Conservation (phyloP, 2,329 filamentous ascomycete genomes). For the Xylaria sp. region DNA sequence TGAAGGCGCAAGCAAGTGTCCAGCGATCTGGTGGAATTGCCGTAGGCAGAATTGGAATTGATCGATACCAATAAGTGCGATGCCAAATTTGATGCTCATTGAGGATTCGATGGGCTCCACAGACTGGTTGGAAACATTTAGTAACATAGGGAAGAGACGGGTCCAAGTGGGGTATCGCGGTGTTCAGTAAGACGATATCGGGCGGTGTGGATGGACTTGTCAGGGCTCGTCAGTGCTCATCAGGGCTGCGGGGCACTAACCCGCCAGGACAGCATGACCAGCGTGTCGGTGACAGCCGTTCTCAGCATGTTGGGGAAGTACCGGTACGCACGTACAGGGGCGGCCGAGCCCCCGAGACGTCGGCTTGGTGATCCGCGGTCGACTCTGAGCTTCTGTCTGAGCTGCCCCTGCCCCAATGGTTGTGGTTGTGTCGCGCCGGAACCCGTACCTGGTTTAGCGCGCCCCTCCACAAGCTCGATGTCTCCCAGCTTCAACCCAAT, state of each 20-base stretch:
- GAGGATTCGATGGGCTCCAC: constrained; percentile 13
- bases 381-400: constrained; percentile 5
- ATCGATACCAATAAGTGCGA: constrained; percentile 5
- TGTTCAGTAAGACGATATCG: constrained; percentile 24
- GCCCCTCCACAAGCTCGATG: constrained; percentile 32
- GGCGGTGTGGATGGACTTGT: constrained; percentile 24
- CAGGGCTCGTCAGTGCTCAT: too few relatives aligned
- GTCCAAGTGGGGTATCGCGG: constrained; percentile 10
- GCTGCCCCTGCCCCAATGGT: constrained; percentile 40
- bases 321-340: too few relatives aligned
- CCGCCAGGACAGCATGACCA: constrained; percentile 7
- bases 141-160: constrained; percentile 25
- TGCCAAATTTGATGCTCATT: constrained; percentile 16
- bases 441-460: constrained; percentile 34
- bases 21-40: background rate
- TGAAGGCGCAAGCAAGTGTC: background rate
- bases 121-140: too few relatives aligned
- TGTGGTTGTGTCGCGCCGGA: constrained; percentile 31
- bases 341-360: background rate
- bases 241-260: constrained; percentile 9
- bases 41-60: constrained; percentile 18
- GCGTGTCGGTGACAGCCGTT: constrained; percentile 28
- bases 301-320: constrained; percentile 41
- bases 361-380: constrained; percentile 2
- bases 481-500: constrained; percentile 25